A percentile compares a stretch with the other conserved stretches of the same genome.
phyloP scores from a whole-genome alignment of 1,284 basidiomycete species.

The Tylopilus orsonianus region DNA sequence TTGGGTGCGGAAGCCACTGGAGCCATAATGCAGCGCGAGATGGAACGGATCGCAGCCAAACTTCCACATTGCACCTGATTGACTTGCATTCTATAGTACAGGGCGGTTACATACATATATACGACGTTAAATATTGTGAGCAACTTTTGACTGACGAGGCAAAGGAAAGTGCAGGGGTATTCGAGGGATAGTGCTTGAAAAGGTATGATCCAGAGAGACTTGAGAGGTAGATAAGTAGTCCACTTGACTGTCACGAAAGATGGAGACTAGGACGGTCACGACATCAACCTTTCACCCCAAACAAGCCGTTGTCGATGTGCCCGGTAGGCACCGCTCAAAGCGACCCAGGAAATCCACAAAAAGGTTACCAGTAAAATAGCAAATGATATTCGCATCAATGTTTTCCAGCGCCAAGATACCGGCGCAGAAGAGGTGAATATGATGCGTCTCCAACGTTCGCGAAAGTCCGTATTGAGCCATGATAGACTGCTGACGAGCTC shows the following conservation, averaged over 20 bases:
- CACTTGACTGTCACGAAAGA: background rate
- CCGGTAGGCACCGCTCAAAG: conserved; percentile 60
- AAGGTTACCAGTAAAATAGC: conserved; percentile 53
- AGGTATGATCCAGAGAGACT: background rate
- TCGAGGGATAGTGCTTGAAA: too few relatives aligned
- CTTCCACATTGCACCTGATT: background rate
- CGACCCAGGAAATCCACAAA: conserved; percentile 60
- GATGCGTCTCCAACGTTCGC: conserved; percentile 65
- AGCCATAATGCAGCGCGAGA: conserved; percentile 8
- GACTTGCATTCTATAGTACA: conserved; percentile 16
- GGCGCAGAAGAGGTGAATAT: conserved; percentile 70
- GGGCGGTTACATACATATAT: conserved; percentile 14
- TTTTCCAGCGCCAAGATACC: conserved; percentile 66
- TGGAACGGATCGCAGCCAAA: background rate
- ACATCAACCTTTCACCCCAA: conserved; percentile 75
- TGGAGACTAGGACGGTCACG: conserved; percentile 34
- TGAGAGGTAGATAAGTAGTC: background rate
- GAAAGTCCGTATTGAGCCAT: conserved; percentile 74
- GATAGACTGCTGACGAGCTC: conserved; percentile 56
- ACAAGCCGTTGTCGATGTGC: conserved; percentile 70
- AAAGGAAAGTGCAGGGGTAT: background rate
- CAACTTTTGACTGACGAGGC: background rate
- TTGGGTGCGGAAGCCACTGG: conserved; percentile 68
- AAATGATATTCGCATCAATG: conserved; percentile 58
- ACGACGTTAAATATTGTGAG: background rate